A percentile compares a stretch with the other conserved stretches of the same genome.
These are phyloP conservation scores for Yarrowia sp. DNA, from an alignment of 805 yeast species.

Conservation along the genomic window DNA sequence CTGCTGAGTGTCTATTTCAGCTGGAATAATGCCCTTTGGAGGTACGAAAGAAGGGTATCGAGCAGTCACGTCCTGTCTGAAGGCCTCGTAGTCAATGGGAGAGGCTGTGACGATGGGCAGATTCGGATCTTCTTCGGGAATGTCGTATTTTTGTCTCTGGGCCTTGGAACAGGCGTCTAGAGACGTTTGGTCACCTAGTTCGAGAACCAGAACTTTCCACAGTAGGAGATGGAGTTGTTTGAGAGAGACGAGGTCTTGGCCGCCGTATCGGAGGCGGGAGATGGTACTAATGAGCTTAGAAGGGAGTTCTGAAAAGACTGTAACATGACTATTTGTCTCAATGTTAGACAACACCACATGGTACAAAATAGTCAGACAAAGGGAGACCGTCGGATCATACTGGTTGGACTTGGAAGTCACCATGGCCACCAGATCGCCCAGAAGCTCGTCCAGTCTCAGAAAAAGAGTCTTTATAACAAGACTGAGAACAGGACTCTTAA, in stretches of 20 bases:
- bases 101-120: constrained; percentile 58
- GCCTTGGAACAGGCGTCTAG: constrained; percentile 57
- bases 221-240: constrained; percentile 59
- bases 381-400: neutral
- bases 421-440: constrained; percentile 12
- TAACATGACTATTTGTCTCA: neutral
- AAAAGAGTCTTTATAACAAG: neutral
- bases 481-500: neutral
- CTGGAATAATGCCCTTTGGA: constrained; percentile 58
- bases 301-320: neutral
- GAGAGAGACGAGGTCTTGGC: constrained; percentile 52
- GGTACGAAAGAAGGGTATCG: constrained; percentile 76
- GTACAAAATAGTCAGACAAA: constrained; percentile 9
- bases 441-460: neutral
- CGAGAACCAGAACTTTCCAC: constrained; percentile 47
- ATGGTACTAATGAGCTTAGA: constrained; percentile 8
- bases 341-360: neutral
- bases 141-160: constrained; percentile 55
- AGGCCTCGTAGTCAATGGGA: constrained; percentile 84
- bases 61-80: constrained; percentile 72
- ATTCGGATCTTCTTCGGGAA: constrained; percentile 46
- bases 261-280: constrained; percentile 17
- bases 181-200: constrained; percentile 57
- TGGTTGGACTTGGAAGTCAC: neutral
- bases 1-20: constrained; percentile 56